Conservation (phyloP, 1,139 yeast genomes). For the Suhomyces bolitotheri region DNA sequence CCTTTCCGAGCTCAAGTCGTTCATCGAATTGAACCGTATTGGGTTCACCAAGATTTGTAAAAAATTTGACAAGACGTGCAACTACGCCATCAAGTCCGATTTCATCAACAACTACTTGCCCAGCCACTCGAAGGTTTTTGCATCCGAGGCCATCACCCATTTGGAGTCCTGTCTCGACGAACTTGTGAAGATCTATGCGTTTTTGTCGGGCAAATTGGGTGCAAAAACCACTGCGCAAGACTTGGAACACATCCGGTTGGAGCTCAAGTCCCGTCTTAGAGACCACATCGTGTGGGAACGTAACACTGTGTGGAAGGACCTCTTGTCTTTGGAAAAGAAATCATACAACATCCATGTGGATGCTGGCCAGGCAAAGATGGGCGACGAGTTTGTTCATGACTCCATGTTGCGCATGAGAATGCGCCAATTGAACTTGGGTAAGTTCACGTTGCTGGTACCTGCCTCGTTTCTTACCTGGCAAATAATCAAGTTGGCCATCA, state of each 20-base stretch:
- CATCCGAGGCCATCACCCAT: conserved; percentile 41
- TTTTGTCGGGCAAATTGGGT: conserved; percentile 36
- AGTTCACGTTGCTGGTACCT: conserved; percentile 25
- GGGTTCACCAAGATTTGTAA: conserved; percentile 89
- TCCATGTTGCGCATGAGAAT: conserved; percentile 28
- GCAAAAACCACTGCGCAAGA: conserved; percentile 32
- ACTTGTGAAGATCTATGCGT: conserved; percentile 51
- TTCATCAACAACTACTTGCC: conserved; percentile 51
- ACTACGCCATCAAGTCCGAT: conserved; percentile 55
- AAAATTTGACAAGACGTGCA: conserved; percentile 83
- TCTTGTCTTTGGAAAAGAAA: conserved; percentile 83
- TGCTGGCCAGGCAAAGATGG: conserved; percentile 32
- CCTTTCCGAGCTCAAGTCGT: conserved; percentile 81
- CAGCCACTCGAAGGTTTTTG: conserved; percentile 47
- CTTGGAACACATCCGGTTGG: conserved; percentile 57
- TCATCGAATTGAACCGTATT: conserved; percentile 75
- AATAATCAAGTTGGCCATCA: conserved; percentile 46
- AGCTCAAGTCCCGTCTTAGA: conserved; percentile 72
- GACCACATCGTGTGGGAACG: conserved; percentile 97
- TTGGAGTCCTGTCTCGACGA: conserved; percentile 51
- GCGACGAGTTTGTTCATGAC: conserved; percentile 30
- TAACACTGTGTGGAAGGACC: conserved; percentile 95
- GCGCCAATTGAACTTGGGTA: conserved; percentile 12
- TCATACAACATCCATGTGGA: conserved; percentile 37
- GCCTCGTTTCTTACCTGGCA: conserved; percentile 35